Conservation (phyloP, 2,329 filamentous ascomycete species). For the Hypoxylon rubiginosum region DNA sequence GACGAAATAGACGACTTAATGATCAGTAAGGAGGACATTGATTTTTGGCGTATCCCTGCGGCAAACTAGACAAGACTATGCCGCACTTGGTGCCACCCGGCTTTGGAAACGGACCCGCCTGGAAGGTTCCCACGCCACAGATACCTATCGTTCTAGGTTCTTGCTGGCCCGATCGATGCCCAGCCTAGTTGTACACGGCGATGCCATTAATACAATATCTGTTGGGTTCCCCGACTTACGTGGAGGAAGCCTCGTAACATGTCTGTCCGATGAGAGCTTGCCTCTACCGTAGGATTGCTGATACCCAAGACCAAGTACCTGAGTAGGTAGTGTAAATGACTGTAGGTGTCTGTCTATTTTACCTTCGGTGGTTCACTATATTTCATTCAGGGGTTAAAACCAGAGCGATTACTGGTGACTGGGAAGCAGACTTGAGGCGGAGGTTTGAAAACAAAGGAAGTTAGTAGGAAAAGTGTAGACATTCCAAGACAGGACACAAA, state of each 20-base stretch:
- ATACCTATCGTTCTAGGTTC: slow-evolving; percentile 14
- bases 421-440: not conserved
- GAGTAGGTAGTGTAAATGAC: not conserved
- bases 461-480: not conserved
- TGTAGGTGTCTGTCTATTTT: not conserved
- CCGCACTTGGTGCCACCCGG: slow-evolving; percentile 8
- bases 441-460: not conserved
- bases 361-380: not conserved
- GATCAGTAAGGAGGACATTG: slow-evolving; percentile 10
- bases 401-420: not conserved
- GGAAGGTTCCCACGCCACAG: slow-evolving; percentile 2
- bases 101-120: slow-evolving; percentile 8
- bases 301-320: slow-evolving; percentile 8
- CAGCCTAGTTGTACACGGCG: slow-evolving; percentile 12
- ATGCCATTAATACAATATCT: not conserved
- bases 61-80: slow-evolving; percentile 8
- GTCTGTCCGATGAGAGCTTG: not conserved
- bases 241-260: slow-evolving; percentile 8
- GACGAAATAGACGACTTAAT: slow-evolving; percentile 9
- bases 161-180: slow-evolving; percentile 33
- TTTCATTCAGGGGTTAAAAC: not conserved
- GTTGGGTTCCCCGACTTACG: slow-evolving; percentile 23
- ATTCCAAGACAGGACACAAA: not conserved
- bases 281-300: slow-evolving; percentile 4
- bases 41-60: not conserved